A percentile compares a stretch with the other conserved stretches of the same genome.
These are phyloP conservation scores for Cladosporium velox DNA, from an alignment of 2,329 filamentous ascomycete genomes.

Conservation along the genomic window DNA sequence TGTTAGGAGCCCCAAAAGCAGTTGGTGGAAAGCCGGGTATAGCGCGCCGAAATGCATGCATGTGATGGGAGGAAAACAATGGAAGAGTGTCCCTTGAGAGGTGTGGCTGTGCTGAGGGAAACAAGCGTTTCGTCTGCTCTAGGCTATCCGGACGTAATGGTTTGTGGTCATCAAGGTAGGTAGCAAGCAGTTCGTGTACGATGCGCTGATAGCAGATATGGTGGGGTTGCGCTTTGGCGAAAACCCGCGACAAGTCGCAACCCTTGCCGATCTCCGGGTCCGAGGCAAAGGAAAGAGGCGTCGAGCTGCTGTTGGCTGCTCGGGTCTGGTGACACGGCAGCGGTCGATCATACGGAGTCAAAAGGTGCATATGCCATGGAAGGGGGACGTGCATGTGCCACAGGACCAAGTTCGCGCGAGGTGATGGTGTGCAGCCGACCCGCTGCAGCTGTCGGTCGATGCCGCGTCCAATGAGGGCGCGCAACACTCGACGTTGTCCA, in stretches of 20 bases:
- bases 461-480: slow-evolving; percentile 10
- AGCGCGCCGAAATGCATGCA: slow-evolving; percentile 19
- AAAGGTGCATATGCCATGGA: slow-evolving; percentile 15
- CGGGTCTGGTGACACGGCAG: slow-evolving; percentile 20
- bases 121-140: neutral
- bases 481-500: slow-evolving; percentile 4
- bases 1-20: neutral
- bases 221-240: neutral
- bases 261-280: slow-evolving; percentile 20
- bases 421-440: slow-evolving; percentile 15
- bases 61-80: neutral
- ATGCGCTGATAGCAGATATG: neutral
- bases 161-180: neutral
- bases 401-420: slow-evolving; percentile 14
- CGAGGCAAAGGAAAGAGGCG: slow-evolving; percentile 4
- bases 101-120: neutral
- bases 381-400: slow-evolving; percentile 18
- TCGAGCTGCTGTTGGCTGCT: slow-evolving; percentile 9
- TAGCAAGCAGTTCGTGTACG: slow-evolving; percentile 10
- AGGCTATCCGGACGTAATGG: neutral
- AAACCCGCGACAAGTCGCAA: neutral
- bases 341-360: slow-evolving; percentile 14
- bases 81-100: neutral
- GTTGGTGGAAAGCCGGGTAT: slow-evolving; percentile 10
- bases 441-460: slow-evolving; percentile 10